Evolutionary conservation across 2,329 filamentous ascomycete genomes (phyloP).

Genomic region (Pseudogymnoascus sp.): DNA sequence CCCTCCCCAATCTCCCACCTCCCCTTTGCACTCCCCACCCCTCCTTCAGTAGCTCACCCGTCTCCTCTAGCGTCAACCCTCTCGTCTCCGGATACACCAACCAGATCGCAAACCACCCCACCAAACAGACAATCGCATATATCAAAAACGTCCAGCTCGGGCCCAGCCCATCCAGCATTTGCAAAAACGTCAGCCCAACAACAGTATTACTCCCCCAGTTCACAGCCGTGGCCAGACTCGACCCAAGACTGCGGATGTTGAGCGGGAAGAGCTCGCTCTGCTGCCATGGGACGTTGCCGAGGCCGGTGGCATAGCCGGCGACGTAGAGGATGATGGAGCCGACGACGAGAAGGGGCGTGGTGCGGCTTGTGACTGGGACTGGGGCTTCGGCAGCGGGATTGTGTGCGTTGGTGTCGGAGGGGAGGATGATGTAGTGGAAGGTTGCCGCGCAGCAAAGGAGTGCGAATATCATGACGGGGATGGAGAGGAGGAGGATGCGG

Average conservation of each 20-base stretch:
- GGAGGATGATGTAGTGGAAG: conserved; percentile 53
- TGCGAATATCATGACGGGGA: conserved; percentile 75
- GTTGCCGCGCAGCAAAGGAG: conserved; percentile 63
- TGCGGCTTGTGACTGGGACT: conserved; percentile 20
- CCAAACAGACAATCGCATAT: conserved; percentile 65
- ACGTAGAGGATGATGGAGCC: conserved; percentile 75
- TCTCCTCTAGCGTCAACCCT: conserved; percentile 74
- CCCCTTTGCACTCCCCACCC: conserved; percentile 57
- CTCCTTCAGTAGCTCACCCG: conserved; percentile 59
- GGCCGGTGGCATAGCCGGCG: conserved; percentile 73
- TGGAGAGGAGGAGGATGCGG: conserved; percentile 70
- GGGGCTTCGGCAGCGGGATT: conserved; percentile 23
- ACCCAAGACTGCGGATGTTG: conserved; percentile 63
- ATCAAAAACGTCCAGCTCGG: conserved; percentile 70
- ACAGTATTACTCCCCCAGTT: conserved; percentile 87
- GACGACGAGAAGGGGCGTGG: conserved; percentile 54
- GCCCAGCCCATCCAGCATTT: conserved; percentile 70
- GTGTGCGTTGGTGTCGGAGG: conserved; percentile 20
- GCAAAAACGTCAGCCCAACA: conserved; percentile 78
- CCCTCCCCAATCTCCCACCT: neutral
- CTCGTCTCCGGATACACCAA: conserved; percentile 79
- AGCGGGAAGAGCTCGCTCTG: conserved; percentile 87
- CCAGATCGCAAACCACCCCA: conserved; percentile 63
- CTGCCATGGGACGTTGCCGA: conserved; percentile 94
- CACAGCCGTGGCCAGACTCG: conserved; percentile 66